A percentile compares a stretch with the other conserved stretches of the same genome.
These are phyloP conservation scores for Rubroboletus pulcherrimus DNA, from an alignment of 768 basidiomycete species.

Conservation along the genomic window DNA sequence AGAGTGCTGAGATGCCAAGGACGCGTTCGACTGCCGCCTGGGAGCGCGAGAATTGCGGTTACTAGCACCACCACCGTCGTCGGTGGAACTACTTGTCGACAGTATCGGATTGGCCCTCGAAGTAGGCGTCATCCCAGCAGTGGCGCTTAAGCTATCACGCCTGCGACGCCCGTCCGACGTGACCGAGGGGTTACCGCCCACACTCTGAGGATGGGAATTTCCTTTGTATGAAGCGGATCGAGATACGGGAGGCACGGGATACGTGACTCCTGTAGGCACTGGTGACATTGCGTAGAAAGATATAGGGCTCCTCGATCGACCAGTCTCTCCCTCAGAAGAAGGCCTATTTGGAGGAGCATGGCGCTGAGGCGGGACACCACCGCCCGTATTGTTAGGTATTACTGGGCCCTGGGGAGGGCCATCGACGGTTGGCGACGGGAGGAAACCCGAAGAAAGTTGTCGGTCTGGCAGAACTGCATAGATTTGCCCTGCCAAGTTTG, in stretches of 20 bases:
- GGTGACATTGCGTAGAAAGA: constrained; percentile 26
- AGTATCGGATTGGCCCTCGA: constrained; percentile 11
- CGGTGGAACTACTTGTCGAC: constrained; percentile 7
- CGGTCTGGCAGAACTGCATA: constrained; percentile 11
- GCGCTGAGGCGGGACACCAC: constrained; percentile 10
- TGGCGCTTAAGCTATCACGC: constrained; percentile 19
- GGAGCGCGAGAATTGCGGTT: constrained; percentile 7
- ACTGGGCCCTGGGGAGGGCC: constrained; percentile 19
- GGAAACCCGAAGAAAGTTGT: constrained; percentile 13
- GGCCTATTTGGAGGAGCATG: constrained; percentile 9
- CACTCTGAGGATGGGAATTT: background rate
- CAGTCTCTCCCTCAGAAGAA: constrained; percentile 20
- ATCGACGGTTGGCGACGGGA: background rate
- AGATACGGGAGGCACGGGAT: constrained; percentile 28
- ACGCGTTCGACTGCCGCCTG: constrained; percentile 25
- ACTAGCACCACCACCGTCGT: constrained; percentile 1
- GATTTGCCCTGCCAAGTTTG: constrained; percentile 11
- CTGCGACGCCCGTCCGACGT: constrained; percentile 27
- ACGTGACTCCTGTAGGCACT: constrained; percentile 23
- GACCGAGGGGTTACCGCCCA: constrained; percentile 15
- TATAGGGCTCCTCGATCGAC: constrained; percentile 19
- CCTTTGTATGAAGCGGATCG: constrained; percentile 19
- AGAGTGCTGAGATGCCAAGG: constrained; percentile 17
- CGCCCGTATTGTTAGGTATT: constrained; percentile 15
- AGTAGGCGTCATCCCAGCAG: constrained; percentile 27